Percentiles rank a stretch among this genome's conserved stretches.
These are phyloP conservation scores for Talaromyces proteolyticus DNA, from an alignment of 495 filamentous ascomycete genomes.

Conservation along the genomic window DNA sequence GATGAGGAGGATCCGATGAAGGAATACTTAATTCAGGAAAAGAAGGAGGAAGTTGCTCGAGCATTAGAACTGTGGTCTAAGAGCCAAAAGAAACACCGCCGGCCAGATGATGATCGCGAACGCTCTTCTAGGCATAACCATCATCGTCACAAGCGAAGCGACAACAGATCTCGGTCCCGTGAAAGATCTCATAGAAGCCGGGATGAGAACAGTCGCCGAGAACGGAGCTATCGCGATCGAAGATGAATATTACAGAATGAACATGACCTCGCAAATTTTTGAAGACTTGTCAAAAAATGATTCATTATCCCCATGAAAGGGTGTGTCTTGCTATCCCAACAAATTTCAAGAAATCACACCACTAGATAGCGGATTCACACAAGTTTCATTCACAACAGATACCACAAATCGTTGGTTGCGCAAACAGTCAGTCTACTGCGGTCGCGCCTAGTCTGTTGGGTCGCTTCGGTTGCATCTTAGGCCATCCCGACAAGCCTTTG, in stretches of 20 bases:
- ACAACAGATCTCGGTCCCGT: constrained; percentile 25
- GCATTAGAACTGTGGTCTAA: constrained; percentile 52
- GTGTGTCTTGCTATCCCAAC: no score
- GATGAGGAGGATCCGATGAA: constrained; percentile 99
- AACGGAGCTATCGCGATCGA: constrained; percentile 3
- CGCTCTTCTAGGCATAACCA: constrained; percentile 42
- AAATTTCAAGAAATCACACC: no score
- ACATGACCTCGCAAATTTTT: no score
- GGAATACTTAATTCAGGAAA: constrained; percentile 76
- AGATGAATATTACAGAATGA: background rate
- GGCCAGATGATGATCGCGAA: constrained; percentile 30
- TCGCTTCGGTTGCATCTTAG: no score
- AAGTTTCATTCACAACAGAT: no score
- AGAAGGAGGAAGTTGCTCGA: constrained; percentile 75
- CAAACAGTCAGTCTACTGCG: no score
- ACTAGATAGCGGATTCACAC: no score
- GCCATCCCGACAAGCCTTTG: no score
- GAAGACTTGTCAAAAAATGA: background rate
- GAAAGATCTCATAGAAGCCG: constrained; percentile 12
- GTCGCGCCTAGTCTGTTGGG: no score
- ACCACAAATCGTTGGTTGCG: no score
- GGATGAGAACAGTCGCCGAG: constrained; percentile 15
- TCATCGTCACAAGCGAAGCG: constrained; percentile 31
- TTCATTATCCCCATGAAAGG: background rate
- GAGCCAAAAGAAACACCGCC: constrained; percentile 29